phyloP scores from a whole-genome alignment of 345 rosid species.

The Anacardium occidentale region DNA sequence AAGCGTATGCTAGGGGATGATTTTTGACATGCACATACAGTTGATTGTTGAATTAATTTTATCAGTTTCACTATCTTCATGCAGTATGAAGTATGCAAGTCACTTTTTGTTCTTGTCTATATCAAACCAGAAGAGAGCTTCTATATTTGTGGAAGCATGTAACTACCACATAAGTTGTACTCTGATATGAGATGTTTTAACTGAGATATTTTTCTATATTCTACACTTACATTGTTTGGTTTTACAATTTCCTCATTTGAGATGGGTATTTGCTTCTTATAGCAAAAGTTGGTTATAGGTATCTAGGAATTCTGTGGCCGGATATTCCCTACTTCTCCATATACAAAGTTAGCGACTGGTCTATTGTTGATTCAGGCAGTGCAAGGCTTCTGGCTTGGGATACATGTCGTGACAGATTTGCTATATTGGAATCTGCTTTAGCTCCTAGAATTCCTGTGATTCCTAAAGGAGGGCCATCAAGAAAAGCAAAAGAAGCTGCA shows the following conservation, averaged over 20 bases:
- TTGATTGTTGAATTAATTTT: slow-evolving; percentile 2
- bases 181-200: slow-evolving; percentile 8
- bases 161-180: not conserved
- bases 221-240: not conserved
- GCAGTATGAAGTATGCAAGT: not conserved
- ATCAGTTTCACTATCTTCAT: not conserved
- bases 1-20: slow-evolving; percentile 5
- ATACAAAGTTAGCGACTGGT: slow-evolving; percentile 96
- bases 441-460: slow-evolving; percentile 83
- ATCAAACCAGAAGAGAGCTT: not conserved
- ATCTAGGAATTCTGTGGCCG: slow-evolving; percentile 95
- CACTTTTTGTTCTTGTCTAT: not conserved
- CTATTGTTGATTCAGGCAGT: slow-evolving; percentile 94
- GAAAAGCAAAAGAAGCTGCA: slow-evolving; percentile 95
- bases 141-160: not conserved
- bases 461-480: slow-evolving; percentile 87
- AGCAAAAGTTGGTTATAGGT: slow-evolving; percentile 56
- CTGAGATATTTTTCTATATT: not conserved
- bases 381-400: slow-evolving; percentile 99
- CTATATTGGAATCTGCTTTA: slow-evolving; percentile 79
- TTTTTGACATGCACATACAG: slow-evolving; percentile 11
- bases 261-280: slow-evolving; percentile 20
- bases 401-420: slow-evolving; percentile 88
- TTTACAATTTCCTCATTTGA: no score
- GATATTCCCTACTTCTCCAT: slow-evolving; percentile 91